Evolutionary conservation across 2,329 filamentous ascomycete species (phyloP).

Genomic region (Colletotrichum abscissum): DNA sequence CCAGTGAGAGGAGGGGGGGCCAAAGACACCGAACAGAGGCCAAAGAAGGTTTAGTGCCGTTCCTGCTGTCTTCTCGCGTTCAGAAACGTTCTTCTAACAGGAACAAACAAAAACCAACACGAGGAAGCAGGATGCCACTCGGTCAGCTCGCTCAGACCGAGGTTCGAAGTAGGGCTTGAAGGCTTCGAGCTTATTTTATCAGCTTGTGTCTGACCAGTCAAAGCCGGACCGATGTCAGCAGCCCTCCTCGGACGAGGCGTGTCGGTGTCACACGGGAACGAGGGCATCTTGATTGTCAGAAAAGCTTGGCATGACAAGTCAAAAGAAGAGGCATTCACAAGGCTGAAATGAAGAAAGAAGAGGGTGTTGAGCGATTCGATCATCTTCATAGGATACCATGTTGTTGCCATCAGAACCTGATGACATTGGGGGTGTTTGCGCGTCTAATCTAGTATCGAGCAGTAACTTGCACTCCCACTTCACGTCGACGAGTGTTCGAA

Average conservation of each 20-base stretch:
- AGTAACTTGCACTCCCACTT: not conserved
- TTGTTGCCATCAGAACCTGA: not conserved
- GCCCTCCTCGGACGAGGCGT: not conserved
- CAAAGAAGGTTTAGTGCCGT: conserved; percentile 11
- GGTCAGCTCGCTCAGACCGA: not conserved
- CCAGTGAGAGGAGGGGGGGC: conserved; percentile 1
- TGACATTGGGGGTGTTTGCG: not conserved
- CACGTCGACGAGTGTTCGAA: not conserved
- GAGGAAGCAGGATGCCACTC: not conserved
- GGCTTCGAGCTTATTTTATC: not conserved
- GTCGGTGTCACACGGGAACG: not conserved
- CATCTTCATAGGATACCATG: not conserved
- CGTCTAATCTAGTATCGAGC: not conserved
- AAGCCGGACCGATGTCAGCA: conserved; percentile 9
- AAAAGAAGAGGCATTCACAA: not conserved
- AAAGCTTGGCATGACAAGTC: conserved; percentile 15
- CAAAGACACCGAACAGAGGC: conserved; percentile 6
- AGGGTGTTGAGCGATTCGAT: not conserved
- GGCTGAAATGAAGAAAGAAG: not conserved
- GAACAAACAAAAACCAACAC: too few species aligned
- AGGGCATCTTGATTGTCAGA: conserved; percentile 8
- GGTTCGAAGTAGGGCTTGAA: not conserved
- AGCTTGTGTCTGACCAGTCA: conserved; percentile 6
- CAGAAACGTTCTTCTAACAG: not conserved
- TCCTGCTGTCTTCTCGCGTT: not conserved